Evolutionary conservation across 106 monocot species (phyloP), one percentile per base, ranked within the genome.

Genomic region (Allium fistulosum): DNA sequence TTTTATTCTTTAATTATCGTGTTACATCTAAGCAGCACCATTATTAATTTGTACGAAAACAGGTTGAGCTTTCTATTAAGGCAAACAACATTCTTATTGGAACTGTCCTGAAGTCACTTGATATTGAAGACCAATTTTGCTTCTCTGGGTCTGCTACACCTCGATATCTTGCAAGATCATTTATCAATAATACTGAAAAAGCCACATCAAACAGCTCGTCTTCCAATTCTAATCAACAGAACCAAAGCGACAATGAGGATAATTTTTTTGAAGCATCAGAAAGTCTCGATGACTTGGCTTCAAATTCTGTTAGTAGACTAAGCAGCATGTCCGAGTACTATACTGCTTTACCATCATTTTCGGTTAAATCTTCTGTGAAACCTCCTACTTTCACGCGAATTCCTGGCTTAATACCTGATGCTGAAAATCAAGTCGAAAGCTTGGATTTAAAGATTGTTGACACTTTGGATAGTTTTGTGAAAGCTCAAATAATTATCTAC

Each of bases 31-130:
- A 11, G 48, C 48, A 27, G 49, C 48, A 14, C 37, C 71, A 49
- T 59, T 11, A 61, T 61, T 47, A 61, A 51, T 62, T 65, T 68
- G 22, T 57, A 2, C 46, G 4, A 70, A 51, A 79, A 66, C 79
- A 97, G 97, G 90, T 99, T 60, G 99, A 99, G 66, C 87, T 99
- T 63, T 93, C 90, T 51, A 68, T 99, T 57, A 85, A 73, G 80
- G 81, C 76, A 55, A 80, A 81, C 50, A 81, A 89, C 68, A 77
- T 99, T 50, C 74, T 87, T 52, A 79, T 99, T 53, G 99, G 99
- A 58, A 99, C 99, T 59, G 59, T 99, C 26, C 73, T 99, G 59
- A 87, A 78, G 70, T 90, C 89, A 26, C 69, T 99, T 16, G 99
- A 93, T 78, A 84, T 99, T 75, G 84, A 90, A 80, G 99, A 99